Evolutionary conservation across 2,329 filamentous ascomycete species (phyloP), one percentile per base, ranked within the genome.

Genomic region (Diaporthe sp.): DNA sequence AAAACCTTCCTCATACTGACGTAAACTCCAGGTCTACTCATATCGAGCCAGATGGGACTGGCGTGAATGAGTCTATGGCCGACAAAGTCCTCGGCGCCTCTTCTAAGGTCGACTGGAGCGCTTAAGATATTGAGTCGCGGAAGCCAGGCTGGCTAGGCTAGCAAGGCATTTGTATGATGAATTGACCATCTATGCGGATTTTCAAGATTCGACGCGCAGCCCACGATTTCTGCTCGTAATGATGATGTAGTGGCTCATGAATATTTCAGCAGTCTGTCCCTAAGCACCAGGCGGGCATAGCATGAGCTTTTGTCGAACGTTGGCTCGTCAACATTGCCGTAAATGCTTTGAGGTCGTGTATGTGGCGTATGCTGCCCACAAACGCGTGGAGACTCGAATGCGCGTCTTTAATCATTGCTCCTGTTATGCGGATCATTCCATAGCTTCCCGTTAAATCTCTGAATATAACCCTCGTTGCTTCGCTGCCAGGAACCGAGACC

Each of bases 41-140:
- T 80, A 91, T 98, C 71, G 96, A 98, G 89, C 93, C 95, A 15
- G 96, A 98, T 84, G 96, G 94, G 86, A 97, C 94, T 53, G 95
- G 95, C 46, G 90, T 95, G 67, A 88, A 93, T 78, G 72, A 76
- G 28, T 76, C 76, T 9, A 28, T 77, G 37, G 76, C 76, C n/a
- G 93, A 94, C 95, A 87, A 84, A 88, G 81, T 77, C 25, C 75
- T 77, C 34, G 44, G 69, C 25, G n/a, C 13, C 71, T 34, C 76
- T 15, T 49, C 51, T 5, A 15, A 44, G 1, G n/a, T 76, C n/a
- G 74, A 76, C 46, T 77, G 76, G 74, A 77, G 67, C 37, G 44
- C 46, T 31, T 74, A 44, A 49, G 13, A 46, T 13, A 34, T 28
- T 22, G 3, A 28, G 34, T 17, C 4, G 7, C 12, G 31, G 37